A percentile compares a stretch with the other conserved stretches of the same genome.
These are phyloP conservation scores for Rhodotorula sp. DNA, from an alignment of 1,284 basidiomycete species.

Conservation along the genomic window DNA sequence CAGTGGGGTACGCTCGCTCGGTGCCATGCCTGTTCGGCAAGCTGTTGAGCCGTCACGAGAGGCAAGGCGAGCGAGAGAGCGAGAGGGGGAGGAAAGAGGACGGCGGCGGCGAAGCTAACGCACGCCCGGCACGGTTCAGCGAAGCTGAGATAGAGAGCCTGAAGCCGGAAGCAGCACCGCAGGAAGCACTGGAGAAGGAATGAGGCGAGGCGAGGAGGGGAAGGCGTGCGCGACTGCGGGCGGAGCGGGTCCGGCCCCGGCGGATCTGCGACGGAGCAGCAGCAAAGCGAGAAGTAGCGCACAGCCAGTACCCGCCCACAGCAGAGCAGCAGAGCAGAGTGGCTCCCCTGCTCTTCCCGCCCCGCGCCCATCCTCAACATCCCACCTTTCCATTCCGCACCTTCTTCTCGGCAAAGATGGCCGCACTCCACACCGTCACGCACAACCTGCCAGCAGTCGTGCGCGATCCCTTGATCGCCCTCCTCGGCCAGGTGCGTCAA, in stretches of 20 bases:
- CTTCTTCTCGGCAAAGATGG: constrained; percentile 15
- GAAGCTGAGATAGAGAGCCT: too few species aligned
- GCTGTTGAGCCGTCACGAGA: neutral
- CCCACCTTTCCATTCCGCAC: constrained; percentile 8
- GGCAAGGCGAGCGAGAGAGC: neutral
- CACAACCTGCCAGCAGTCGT: constrained; percentile 73
- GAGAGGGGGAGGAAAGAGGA: neutral
- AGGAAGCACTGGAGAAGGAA: too few species aligned
- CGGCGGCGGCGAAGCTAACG: neutral
- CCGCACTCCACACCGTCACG: constrained; percentile 49
- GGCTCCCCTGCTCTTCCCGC: neutral
- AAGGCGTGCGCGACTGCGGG: too few species aligned
- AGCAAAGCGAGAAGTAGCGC: too few species aligned
- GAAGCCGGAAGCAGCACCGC: too few species aligned
- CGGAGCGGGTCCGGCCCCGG: too few species aligned
- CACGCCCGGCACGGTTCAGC: neutral
- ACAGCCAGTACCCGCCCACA: too few species aligned
- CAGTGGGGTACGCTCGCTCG: neutral
- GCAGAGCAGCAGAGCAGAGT: neutral
- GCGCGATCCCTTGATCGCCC: constrained; percentile 71
- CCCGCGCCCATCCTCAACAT: neutral
- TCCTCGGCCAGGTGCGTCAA: constrained; percentile 71
- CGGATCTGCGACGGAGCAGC: too few species aligned
- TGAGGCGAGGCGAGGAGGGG: too few species aligned
- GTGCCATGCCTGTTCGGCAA: neutral